Evolutionary conservation across 208 protist genomes (phyloP).

Genomic region (Leishmania tarentolae): DNA sequence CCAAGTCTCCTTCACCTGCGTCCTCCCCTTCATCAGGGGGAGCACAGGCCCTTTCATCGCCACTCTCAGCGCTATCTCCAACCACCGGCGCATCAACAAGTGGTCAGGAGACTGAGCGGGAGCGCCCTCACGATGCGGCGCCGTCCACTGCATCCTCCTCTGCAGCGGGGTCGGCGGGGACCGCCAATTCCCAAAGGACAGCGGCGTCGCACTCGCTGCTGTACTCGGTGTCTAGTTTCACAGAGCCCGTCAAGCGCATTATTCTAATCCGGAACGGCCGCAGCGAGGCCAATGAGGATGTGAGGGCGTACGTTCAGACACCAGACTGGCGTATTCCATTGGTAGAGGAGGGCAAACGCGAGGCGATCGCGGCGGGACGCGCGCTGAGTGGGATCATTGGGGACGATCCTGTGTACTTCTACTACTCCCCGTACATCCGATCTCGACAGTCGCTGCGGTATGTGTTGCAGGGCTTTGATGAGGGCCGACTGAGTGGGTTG

Average conservation of each 20-base stretch:
- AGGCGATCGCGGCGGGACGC: slow-evolving; percentile 67
- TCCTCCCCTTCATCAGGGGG: background rate
- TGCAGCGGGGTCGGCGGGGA: background rate
- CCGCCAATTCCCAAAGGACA: background rate
- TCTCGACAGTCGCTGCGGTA: slow-evolving; percentile 77
- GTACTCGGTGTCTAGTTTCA: slow-evolving; percentile 39
- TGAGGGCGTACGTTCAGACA: slow-evolving; percentile 62
- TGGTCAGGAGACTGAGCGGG: background rate
- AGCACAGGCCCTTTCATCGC: too few species aligned
- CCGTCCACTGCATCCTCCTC: background rate
- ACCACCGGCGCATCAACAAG: too few species aligned
- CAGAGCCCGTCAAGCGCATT: slow-evolving; percentile 89
- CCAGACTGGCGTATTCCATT: slow-evolving; percentile 93
- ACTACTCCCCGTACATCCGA: slow-evolving; percentile 91
- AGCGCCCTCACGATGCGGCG: background rate
- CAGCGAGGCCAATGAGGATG: slow-evolving; percentile 78
- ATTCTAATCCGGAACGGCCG: slow-evolving; percentile 86
- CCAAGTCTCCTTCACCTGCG: background rate
- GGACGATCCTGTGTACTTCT: slow-evolving; percentile 86
- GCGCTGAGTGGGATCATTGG: slow-evolving; percentile 74
- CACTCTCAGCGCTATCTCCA: background rate
- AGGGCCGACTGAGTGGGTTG: slow-evolving; percentile 29
- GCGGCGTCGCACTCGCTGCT: slow-evolving; percentile 19
- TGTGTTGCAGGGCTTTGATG: slow-evolving; percentile 78
- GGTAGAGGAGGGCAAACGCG: slow-evolving; percentile 63